Conservation (phyloP, 2,329 filamentous ascomycete genomes). For the Sodiomyces alkalinus region DNA sequence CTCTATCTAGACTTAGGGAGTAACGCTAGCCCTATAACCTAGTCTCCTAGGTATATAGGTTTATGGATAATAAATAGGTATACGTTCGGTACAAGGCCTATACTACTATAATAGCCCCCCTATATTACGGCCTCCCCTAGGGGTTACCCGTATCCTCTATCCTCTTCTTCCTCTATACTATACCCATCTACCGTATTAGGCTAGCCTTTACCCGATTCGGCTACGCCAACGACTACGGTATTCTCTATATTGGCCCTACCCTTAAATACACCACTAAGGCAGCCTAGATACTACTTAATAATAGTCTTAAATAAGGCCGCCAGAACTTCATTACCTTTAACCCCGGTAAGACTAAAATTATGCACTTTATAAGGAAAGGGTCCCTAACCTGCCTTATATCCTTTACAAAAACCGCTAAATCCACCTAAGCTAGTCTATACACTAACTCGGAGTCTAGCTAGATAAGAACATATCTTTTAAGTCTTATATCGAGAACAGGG, state of each 20-base stretch:
- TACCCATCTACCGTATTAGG: constrained; percentile 5
- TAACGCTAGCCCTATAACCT: constrained; percentile 8
- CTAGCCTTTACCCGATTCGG: constrained; percentile 4
- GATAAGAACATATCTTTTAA: constrained; percentile 8
- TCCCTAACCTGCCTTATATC: not conserved
- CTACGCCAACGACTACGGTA: constrained; percentile 9
- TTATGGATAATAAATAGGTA: constrained; percentile 6
- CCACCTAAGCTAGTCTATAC: constrained; percentile 4
- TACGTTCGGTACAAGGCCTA: not conserved
- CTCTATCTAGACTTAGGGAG: constrained; percentile 6
- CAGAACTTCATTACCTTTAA: constrained; percentile 9
- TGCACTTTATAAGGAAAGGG: constrained; percentile 8
- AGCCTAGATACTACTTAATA: constrained; percentile 4
- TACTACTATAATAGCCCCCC: constrained; percentile 1
- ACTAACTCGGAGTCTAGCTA: constrained; percentile 11
- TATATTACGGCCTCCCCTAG: constrained; percentile 3
- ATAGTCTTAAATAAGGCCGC: constrained; percentile 7
- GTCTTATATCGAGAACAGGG: constrained; percentile 7
- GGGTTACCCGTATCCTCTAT: constrained; percentile 9
- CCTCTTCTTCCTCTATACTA: constrained; percentile 8
- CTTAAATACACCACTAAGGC: constrained; percentile 5
- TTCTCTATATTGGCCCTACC: constrained; percentile 5
- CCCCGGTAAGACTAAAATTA: constrained; percentile 10
- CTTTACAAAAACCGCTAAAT: constrained; percentile 1
- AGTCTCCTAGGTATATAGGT: constrained; percentile 5